Percentiles rank a stretch among this genome's conserved stretches.
Conservation (phyloP, 176 grass and related monocot genomes). For the Oryza nivara region DNA sequence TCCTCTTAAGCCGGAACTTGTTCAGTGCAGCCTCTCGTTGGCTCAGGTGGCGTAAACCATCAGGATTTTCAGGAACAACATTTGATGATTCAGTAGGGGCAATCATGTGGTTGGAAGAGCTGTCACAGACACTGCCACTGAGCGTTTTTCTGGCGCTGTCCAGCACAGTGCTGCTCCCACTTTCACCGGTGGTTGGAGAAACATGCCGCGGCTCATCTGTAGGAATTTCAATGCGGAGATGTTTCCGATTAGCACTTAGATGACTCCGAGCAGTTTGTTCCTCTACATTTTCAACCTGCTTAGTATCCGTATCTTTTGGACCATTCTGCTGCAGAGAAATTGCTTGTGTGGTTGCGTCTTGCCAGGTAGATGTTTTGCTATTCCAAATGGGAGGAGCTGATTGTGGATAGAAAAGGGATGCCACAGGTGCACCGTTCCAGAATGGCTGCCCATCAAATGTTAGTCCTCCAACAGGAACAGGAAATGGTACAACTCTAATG, state of each 20-base stretch:
- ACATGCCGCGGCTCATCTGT: conserved; percentile 42
- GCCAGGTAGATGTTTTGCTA: conserved; percentile 35
- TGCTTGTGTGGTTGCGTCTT: conserved; percentile 37
- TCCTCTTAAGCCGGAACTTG: conserved; percentile 96
- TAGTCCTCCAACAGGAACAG: conserved; percentile 64
- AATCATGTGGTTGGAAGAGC: conserved; percentile 32
- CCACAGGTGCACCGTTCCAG: conserved; percentile 43
- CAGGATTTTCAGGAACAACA: conserved; percentile 37
- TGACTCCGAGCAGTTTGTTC: conserved; percentile 19
- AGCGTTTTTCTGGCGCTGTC: conserved; percentile 43
- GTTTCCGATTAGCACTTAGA: conserved; percentile 34
- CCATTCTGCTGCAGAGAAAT: conserved; percentile 44
- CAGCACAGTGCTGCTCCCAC: conserved; percentile 40
- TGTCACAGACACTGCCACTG: conserved; percentile 41
- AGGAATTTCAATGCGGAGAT: conserved; percentile 35
- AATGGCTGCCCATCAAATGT: conserved; percentile 60
- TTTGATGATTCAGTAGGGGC: conserved; percentile 38
- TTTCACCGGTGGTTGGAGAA: conserved; percentile 59
- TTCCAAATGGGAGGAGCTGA: conserved; percentile 56
- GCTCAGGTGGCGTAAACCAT: conserved; percentile 54
- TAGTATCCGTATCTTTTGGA: conserved; percentile 27
- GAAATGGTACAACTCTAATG: conserved; percentile 71
- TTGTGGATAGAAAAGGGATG: conserved; percentile 53
- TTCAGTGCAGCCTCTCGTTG: conserved; percentile 82
- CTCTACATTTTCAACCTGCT: conserved; percentile 28